Base-by-base conservation (phyloP, 768 basidiomycete species). In the Brasilioporus rufonigricans region DNA sequence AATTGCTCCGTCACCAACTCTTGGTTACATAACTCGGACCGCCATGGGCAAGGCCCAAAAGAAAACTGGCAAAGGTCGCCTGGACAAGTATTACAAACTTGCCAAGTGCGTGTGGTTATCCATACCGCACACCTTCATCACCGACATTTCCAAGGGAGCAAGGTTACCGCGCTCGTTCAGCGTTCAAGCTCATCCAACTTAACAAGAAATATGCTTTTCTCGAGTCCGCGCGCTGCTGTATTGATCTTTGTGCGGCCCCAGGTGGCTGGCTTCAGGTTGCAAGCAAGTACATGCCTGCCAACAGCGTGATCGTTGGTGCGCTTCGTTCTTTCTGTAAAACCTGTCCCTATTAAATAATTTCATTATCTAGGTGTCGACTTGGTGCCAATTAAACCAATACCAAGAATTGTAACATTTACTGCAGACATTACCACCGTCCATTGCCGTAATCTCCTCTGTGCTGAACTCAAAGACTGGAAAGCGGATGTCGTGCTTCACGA, bases 241-340 rank as follows among this genome's bases (percentile, higher is more conserved):
- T 99, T 64, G 97, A 99, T 81, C 80, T 99, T 31, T 99, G 97
- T 73, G 97, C 97, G 32, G 97, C 97, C 5, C 97, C 97, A 7
- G 97, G 97, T 62, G 97, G 97, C 67, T 99, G 97, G 97, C 79
- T 98, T 10, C 97, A 99, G 71, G 97, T 99, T 18, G 95, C 95
- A 29, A 91, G 86, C 79, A 98, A 97, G 74, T 93, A 94, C 70
- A 97, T 97, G 93, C 93, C 95, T 1, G 76, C 82, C 41, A 95
- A 93, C 63, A 92, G 90, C 65, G 76, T 97, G 53, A 96, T 97
- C 65, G 81, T 97, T 65, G 95, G 95, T 85, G 61, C 66, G 87
- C 3, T 19, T 8, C 18, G 24, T 4, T 73, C 24, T 33, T 21
- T 39, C 50, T 40, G 39, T 23, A 16, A 48, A 50, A 45, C 21